phyloP scores from a whole-genome alignment of 2,329 filamentous ascomycete species.

The Torrubiella hemipterigena region DNA sequence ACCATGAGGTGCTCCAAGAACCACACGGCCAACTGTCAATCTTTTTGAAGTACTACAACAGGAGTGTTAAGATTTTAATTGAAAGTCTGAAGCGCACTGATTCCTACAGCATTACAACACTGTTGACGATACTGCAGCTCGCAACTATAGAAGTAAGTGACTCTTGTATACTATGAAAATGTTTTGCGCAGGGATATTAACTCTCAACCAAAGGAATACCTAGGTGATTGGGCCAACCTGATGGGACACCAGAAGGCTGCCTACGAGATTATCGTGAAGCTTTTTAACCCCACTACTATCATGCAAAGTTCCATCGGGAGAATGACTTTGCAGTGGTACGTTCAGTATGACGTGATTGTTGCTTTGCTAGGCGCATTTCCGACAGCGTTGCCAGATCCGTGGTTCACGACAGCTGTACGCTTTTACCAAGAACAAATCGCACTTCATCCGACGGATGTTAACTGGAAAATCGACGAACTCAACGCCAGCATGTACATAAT shows the following conservation, averaged over 20 bases:
- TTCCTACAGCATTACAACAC: conserved; percentile 58
- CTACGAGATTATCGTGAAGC: conserved; percentile 61
- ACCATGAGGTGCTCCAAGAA: conserved; percentile 64
- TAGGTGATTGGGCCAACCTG: conserved; percentile 91
- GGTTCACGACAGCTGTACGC: conserved; percentile 57
- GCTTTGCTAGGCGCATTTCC: conserved; percentile 72
- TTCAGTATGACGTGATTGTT: conserved; percentile 75
- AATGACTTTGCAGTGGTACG: conserved; percentile 78
- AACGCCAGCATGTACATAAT: conserved; percentile 58
- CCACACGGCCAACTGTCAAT: conserved; percentile 63
- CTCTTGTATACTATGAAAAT: not conserved
- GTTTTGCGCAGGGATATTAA: not conserved
- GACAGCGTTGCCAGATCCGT: conserved; percentile 61
- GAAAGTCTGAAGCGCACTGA: conserved; percentile 59
- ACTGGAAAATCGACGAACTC: conserved; percentile 55
- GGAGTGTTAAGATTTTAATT: conserved; percentile 67
- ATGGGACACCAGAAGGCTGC: conserved; percentile 89
- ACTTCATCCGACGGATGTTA: conserved; percentile 48
- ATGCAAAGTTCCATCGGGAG: conserved; percentile 59
- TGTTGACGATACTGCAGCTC: conserved; percentile 81
- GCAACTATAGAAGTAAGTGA: conserved; percentile 76
- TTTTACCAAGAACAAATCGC: conserved; percentile 49
- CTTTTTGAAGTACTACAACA: conserved; percentile 85
- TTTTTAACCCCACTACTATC: conserved; percentile 67
- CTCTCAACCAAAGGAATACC: conserved; percentile 55